Evolutionary conservation across 352 stramenopile genomes (phyloP).

Genomic region (Thalassiosira mediterranea): DNA sequence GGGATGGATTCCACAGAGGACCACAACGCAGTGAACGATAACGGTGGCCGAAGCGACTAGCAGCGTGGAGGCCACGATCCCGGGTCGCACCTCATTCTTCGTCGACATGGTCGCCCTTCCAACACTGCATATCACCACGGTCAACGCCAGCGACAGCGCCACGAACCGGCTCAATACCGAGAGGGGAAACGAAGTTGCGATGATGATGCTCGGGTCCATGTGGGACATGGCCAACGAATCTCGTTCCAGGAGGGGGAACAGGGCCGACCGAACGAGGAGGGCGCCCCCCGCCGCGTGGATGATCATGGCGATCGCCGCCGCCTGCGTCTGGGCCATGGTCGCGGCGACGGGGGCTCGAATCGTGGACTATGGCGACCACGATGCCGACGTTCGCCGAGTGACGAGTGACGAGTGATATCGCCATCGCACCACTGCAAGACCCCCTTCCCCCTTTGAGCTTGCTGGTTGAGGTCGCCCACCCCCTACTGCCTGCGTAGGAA

Average conservation of each 20-base stretch:
- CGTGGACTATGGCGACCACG: no score
- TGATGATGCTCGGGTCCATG: conserved; percentile 46
- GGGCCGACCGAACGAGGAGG: conserved; percentile 7
- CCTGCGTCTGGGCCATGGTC: no score
- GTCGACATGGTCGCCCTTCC: neutral
- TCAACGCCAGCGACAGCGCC: conserved; percentile 13
- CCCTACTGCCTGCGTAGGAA: no score
- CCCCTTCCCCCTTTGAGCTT: no score
- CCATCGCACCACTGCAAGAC: no score
- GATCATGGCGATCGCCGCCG: conserved; percentile 17
- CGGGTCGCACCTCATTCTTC: conserved; percentile 5
- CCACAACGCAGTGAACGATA: conserved; percentile 27
- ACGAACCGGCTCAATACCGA: conserved; percentile 18
- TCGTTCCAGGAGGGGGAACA: conserved; percentile 34
- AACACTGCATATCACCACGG: neutral
- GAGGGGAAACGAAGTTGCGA: conserved; percentile 27
- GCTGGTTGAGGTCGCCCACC: no score
- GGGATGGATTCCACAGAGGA: conserved; percentile 36
- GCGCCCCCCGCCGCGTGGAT: conserved; percentile 33
- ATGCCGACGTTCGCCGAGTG: no score
- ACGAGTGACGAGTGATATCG: no score
- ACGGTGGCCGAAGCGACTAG: conserved; percentile 8
- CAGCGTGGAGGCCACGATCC: neutral
- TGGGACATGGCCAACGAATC: conserved; percentile 41
- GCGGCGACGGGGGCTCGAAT: no score